Percentiles rank a stretch among this genome's conserved stretches.
phyloP scores from a whole-genome alignment of 164 flowering plant species.

The Amborella trichopoda region DNA sequence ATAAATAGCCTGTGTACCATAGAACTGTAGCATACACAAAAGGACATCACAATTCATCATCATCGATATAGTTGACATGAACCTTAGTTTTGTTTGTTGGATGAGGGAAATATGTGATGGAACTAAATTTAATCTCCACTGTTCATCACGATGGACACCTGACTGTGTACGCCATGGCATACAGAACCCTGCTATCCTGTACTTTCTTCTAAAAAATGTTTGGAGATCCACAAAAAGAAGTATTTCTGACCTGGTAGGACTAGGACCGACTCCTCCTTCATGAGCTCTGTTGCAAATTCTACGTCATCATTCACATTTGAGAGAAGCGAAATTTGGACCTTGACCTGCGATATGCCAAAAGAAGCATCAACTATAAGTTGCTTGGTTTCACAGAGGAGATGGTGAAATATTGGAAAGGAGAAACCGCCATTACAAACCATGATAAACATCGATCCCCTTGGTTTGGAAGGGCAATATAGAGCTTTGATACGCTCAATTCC shows the following conservation, averaged over 20 bases:
- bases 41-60: no score
- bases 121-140: no score
- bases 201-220: no score
- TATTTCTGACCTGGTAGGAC: not conserved
- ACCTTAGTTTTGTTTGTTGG: no score
- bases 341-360: not conserved
- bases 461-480: not conserved
- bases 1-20: no score
- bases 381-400: not conserved
- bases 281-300: not conserved
- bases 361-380: not conserved
- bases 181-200: no score
- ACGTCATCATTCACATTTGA: not conserved
- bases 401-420: not conserved
- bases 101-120: no score
- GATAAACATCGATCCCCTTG: not conserved
- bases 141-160: no score
- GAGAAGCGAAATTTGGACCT: not conserved
- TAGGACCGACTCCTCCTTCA: not conserved
- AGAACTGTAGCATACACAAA: no score
- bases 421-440: not conserved
- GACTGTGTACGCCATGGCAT: no score
- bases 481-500: not conserved
- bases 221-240: no score
- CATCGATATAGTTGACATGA: no score